Base-by-base conservation (phyloP, 2,329 filamentous ascomycete genomes). In the Decorospora gaudefroyi region DNA sequence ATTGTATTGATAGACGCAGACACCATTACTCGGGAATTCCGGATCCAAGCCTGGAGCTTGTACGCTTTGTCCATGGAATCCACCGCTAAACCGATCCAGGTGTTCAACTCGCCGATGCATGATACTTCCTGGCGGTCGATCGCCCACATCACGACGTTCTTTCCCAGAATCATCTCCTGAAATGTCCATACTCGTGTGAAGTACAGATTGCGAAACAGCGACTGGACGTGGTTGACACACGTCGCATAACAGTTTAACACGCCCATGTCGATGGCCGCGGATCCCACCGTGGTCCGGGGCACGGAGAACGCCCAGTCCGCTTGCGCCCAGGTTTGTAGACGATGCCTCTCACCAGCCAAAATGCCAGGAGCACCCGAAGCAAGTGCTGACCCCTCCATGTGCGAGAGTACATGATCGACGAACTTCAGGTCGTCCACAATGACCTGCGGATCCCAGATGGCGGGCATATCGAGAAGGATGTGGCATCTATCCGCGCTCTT, bases 91-190 rank as follows among this genome's bases (percentile, higher is more conserved):
- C 23, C 34, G 33, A 44, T 44, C 41, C 41, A 44, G 10, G 41
- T 44, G 7, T 31, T 16, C 11, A 38, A 26, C 17, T 38, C 41
- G 3, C 41, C 41, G 16, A 44, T 44, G 9, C 41, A 29, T 6
- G 39, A 32, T 22, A 42, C 17, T 4, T 22, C 10, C 12, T 28
- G 15, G 12, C 15, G 28, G 21, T 38, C 22, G n/a, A 38, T 32
- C 6, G 41, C 41, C 41, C 41, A 44, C 34, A 44, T 44, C 6
- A 44, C 15, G 13, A 44, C 18, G n/a, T 44, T 44, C 23, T 44
- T 44, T 3, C 41, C 41, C 8, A 44, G 34, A 5, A 44, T 44
- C 41, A 44, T 44, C 29, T 44, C 41, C 28, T 44, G 41, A 16
- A 44, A 44, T 5, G 41, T 44, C 41, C 34, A 38, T 4, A 44